Evolutionary conservation across 768 basidiomycete genomes (phyloP).

Genomic region (Auricularia auricula-judae): DNA sequence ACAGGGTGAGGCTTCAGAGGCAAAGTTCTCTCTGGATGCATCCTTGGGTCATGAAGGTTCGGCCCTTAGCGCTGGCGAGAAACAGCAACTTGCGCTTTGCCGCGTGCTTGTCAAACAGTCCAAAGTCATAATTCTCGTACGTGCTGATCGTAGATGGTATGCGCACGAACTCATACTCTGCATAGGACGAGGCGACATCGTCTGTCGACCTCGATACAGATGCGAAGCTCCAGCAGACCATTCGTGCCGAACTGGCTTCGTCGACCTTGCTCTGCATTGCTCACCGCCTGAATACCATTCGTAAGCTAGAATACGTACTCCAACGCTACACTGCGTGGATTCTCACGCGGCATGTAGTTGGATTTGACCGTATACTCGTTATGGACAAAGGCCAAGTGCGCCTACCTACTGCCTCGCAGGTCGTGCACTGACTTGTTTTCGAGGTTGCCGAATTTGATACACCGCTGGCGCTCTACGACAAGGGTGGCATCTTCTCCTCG

Average conservation of each 20-base stretch:
- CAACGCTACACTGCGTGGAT: too few relatives aligned
- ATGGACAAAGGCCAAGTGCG: constrained; percentile 52
- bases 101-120: constrained; percentile 53
- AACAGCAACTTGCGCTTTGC: constrained; percentile 50
- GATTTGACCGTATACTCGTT: constrained; percentile 61
- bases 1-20: constrained; percentile 26
- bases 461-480: constrained; percentile 53
- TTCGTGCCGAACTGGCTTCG: constrained; percentile 45
- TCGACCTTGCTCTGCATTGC: constrained; percentile 48
- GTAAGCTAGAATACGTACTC: too few relatives aligned
- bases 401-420: too few relatives aligned
- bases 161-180: background rate
- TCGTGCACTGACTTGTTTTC: background rate
- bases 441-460: constrained; percentile 57
- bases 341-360: constrained; percentile 36
- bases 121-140: constrained; percentile 43
- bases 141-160: constrained; percentile 9
- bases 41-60: constrained; percentile 47
- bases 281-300: constrained; percentile 30
- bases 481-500: constrained; percentile 52
- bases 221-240: constrained; percentile 48
- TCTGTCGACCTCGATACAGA: constrained; percentile 55
- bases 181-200: constrained; percentile 52
- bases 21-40: constrained; percentile 55
- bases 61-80: constrained; percentile 57